These are phyloP conservation scores for Verticillium dahliae DNA, from an alignment of 2,329 filamentous ascomycete genomes.

Conservation along the genomic window DNA sequence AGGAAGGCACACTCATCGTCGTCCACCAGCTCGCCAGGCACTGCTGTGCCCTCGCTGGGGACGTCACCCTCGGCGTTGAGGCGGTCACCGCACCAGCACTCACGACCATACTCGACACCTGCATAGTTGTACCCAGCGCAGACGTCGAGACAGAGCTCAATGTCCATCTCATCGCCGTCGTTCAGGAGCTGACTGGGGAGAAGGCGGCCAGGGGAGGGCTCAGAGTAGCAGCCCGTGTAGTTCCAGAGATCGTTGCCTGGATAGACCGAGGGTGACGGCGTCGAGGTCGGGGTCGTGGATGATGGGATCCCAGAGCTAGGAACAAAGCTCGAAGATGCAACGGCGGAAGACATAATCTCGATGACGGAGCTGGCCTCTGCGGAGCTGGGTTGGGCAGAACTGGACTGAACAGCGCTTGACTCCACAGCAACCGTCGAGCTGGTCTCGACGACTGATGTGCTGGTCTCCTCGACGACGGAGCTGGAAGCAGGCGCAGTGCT, in stretches of 20 bases:
- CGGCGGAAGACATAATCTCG: background rate
- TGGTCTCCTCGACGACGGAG: background rate
- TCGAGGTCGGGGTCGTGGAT: slow-evolving; percentile 6
- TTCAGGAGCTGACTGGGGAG: slow-evolving; percentile 22
- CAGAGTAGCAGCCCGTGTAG: slow-evolving; percentile 26
- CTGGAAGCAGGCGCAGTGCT: background rate
- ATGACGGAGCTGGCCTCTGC: background rate
- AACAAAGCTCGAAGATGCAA: background rate
- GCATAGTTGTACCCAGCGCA: slow-evolving; percentile 12
- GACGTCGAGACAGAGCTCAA: slow-evolving; percentile 9
- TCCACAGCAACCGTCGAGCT: background rate
- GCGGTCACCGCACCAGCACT: slow-evolving; percentile 14
- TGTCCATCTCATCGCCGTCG: slow-evolving; percentile 14
- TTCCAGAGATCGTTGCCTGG: slow-evolving; percentile 28
- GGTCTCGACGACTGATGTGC: background rate
- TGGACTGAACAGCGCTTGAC: background rate
- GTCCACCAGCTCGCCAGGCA: slow-evolving; percentile 10
- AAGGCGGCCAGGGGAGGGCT: slow-evolving; percentile 24
- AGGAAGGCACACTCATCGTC: slow-evolving; percentile 9
- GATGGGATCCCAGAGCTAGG: background rate
- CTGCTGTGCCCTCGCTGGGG: background rate
- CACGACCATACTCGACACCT: slow-evolving; percentile 13
- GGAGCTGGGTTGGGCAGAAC: background rate
- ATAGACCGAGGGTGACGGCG: slow-evolving; percentile 18
- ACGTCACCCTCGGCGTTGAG: slow-evolving; percentile 16